phyloP scores from a whole-genome alignment of 2,329 filamentous ascomycete species.

The Reticulascus tulasneorum region DNA sequence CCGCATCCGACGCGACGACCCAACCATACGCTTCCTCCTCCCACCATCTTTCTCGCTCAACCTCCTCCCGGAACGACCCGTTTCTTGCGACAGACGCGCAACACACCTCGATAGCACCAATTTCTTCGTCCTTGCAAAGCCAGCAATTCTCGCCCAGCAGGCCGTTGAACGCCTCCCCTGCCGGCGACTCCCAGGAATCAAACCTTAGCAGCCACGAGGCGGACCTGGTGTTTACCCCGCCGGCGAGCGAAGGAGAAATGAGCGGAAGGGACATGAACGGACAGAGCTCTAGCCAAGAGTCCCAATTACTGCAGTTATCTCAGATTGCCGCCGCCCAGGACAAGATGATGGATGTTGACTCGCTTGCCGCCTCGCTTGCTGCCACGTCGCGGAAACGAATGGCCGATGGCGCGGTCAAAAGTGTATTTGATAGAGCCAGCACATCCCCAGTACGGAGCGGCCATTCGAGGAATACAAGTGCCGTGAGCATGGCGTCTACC shows the following conservation, averaged over 20 bases:
- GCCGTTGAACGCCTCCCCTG: conserved; percentile 16
- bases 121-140: conserved; percentile 15
- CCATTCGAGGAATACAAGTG: conserved; percentile 70
- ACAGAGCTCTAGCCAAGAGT: conserved; percentile 47
- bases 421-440: too few species aligned
- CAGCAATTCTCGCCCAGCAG: conserved; percentile 7
- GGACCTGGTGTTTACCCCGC: conserved; percentile 24
- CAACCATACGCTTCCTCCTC: background rate
- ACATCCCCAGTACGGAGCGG: conserved; percentile 46
- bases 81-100: conserved; percentile 12
- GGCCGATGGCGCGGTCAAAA: conserved; percentile 72
- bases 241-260: conserved; percentile 19
- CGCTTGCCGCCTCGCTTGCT: conserved; percentile 23
- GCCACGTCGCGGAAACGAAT: conserved; percentile 63
- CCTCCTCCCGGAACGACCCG: background rate
- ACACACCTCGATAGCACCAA: conserved; percentile 17
- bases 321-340: conserved; percentile 52
- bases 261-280: conserved; percentile 24
- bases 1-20: conserved; percentile 3
- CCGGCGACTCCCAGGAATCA: conserved; percentile 24
- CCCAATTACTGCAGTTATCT: conserved; percentile 55
- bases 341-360: conserved; percentile 37
- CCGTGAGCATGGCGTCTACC: conserved; percentile 57
- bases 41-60: background rate
- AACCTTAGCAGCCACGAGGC: conserved; percentile 20